Percentiles rank a stretch among this genome's conserved stretches.
These are phyloP conservation scores for Tulasnella calospora DNA, from an alignment of 768 basidiomycete species.

Conservation along the genomic window DNA sequence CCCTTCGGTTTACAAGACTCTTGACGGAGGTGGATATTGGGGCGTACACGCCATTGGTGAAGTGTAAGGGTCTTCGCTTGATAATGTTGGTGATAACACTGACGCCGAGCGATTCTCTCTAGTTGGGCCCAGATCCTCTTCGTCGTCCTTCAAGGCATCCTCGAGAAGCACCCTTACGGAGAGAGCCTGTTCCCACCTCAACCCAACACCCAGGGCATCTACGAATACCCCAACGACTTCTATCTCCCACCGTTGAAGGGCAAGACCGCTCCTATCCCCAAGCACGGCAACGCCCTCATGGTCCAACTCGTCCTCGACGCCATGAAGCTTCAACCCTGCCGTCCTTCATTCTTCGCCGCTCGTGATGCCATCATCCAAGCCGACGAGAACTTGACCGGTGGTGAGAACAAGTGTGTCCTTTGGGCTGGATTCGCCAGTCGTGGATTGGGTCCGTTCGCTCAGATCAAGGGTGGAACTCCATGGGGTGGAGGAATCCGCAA, in stretches of 20 bases:
- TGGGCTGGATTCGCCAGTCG: slow-evolving; percentile 81
- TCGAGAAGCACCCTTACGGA: slow-evolving; percentile 76
- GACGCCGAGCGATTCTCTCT: slow-evolving; percentile 37
- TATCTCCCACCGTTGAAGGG: slow-evolving; percentile 43
- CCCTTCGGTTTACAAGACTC: slow-evolving; percentile 89
- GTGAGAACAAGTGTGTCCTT: slow-evolving; percentile 84
- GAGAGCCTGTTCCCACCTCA: slow-evolving; percentile 76
- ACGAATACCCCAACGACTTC: slow-evolving; percentile 63
- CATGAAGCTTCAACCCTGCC: slow-evolving; percentile 94
- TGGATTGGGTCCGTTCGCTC: slow-evolving; percentile 76
- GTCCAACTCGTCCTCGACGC: slow-evolving; percentile 75
- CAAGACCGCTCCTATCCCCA: slow-evolving; percentile 62
- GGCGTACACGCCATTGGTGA: slow-evolving; percentile 51
- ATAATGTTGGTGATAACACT: not conserved
- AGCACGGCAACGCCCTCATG: slow-evolving; percentile 63
- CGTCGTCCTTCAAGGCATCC: slow-evolving; percentile 68
- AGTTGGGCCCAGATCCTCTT: slow-evolving; percentile 92
- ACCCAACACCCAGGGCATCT: slow-evolving; percentile 43
- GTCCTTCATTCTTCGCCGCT: slow-evolving; percentile 82
- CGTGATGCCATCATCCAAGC: slow-evolving; percentile 88
- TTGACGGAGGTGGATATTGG: slow-evolving; percentile 92
- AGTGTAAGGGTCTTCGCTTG: not conserved
- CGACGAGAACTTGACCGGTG: slow-evolving; percentile 82
- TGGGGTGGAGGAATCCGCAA: slow-evolving; percentile 89
- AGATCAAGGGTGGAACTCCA: slow-evolving; percentile 68